A percentile compares a stretch with the other conserved stretches of the same genome.
phyloP scores from a whole-genome alignment of 768 basidiomycete genomes.

The Russula vinacea region DNA sequence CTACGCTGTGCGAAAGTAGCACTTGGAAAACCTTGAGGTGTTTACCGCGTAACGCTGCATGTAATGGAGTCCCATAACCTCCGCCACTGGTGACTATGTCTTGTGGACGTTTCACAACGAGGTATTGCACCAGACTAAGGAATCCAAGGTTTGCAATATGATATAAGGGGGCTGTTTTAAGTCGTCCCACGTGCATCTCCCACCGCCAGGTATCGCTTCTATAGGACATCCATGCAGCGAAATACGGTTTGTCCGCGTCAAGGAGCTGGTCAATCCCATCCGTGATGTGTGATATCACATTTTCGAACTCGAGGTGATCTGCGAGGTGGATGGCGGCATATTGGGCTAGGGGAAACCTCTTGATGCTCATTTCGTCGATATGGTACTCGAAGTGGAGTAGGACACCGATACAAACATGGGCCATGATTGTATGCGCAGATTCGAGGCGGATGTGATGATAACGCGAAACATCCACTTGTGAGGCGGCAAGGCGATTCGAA shows the following conservation, averaged over 20 bases:
- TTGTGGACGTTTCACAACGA: neutral
- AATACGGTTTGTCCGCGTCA: neutral
- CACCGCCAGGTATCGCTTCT: conserved; percentile 1
- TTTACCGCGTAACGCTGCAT: neutral
- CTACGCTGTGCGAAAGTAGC: neutral
- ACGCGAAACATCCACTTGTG: neutral
- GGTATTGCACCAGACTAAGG: neutral
- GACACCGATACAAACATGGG: neutral
- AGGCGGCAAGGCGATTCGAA: neutral
- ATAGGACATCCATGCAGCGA: conserved; percentile 1
- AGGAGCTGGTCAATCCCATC: neutral
- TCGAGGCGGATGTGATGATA: neutral
- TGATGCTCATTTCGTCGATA: neutral
- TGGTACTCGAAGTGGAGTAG: neutral
- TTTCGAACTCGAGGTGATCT: neutral
- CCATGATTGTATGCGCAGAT: neutral
- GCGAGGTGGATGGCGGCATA: neutral
- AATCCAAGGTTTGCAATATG: neutral
- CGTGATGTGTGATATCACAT: neutral
- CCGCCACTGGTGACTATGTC: neutral
- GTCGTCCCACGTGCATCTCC: conserved; percentile 4
- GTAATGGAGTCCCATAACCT: neutral
- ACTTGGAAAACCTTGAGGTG: neutral
- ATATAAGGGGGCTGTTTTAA: neutral
- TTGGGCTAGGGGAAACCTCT: neutral